Evolutionary conservation across 225 moss, liverwort and hornwort species (phyloP).

Genomic region (Pleurozium schreberi): DNA sequence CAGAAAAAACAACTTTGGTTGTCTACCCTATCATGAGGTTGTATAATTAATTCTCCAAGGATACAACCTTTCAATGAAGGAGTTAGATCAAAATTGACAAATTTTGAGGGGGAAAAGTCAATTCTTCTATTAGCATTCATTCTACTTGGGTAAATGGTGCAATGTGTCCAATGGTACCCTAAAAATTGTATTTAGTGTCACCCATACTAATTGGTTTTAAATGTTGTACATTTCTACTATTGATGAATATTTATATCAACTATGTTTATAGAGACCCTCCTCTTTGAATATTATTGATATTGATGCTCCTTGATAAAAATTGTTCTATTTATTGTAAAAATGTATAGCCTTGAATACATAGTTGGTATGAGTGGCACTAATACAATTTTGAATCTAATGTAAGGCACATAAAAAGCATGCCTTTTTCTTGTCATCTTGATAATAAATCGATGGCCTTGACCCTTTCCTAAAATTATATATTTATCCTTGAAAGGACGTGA

Average conservation of each 20-base stretch:
- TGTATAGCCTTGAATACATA: background rate
- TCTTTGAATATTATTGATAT: background rate
- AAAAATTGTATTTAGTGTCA: background rate
- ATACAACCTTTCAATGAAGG: background rate
- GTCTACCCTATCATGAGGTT: fast-evolving
- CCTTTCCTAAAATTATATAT: too few relatives aligned
- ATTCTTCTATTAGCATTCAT: background rate
- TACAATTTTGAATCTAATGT: background rate
- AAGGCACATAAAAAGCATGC: too few relatives aligned
- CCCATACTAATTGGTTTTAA: background rate
- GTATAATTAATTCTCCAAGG: background rate
- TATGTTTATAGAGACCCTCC: background rate
- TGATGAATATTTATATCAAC: background rate
- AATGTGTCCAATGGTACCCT: background rate
- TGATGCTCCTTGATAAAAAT: background rate
- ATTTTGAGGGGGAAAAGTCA: background rate
- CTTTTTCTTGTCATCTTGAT: too few relatives aligned
- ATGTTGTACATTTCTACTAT: background rate
- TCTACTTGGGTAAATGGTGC: background rate
- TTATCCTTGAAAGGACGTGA: too few relatives aligned
- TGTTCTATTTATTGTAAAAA: background rate
- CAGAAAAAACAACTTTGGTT: fast-evolving
- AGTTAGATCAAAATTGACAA: background rate
- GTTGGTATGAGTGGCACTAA: background rate
- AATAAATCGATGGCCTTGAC: too few relatives aligned